Evolutionary conservation across 305 asterid genomes (phyloP), one percentile per base, ranked within the genome.

Genomic region (Fraxinus paxiana): DNA sequence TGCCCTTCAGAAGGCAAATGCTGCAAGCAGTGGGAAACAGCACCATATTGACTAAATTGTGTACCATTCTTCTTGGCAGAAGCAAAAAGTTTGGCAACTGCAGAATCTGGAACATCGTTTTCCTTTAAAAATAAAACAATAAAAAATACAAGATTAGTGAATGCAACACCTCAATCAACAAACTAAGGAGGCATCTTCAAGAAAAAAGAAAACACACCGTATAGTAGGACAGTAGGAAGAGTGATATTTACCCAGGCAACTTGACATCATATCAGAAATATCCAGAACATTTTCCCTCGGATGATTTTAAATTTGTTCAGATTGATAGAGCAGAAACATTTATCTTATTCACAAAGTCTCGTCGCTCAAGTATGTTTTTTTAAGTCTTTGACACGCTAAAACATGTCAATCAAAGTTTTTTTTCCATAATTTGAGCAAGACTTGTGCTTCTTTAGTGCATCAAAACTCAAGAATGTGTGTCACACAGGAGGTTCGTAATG

Each of bases 1-100:
- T 92, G 95, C 80, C 87, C 97, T 87, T 94, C 98, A 81, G 97
- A 87, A 67, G 99, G 97, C 83, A 92, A 80, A 80, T 88, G 91
- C 85, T 92, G 98, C 92, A 94, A 84, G 92, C 98, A 94, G 51
- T 86, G 92, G 79, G 89, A 76, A 83, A 86, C 75, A 79, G 89
- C 82, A 76, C 91, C 98, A 79, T 92, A 91, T 75, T 87, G 94
- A 86, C 84, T 85, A 83, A 88, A 79, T 80, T 90, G 94, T 28
- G 84, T 61, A 28, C 80, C 90, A 80, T 84, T 88, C 81, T 85
- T 81, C 84, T 93, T 92, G 43, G 93, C 89, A 85, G 95, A 86
- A 71, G 97, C 92, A 88, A 96, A 92, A 61, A 96, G 90, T 82
- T 84, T 88, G 77, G 99, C 97, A 75, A 96, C 94, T 31, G 94